A percentile compares a stretch with the other conserved stretches of the same genome.
Conservation (phyloP, 83 land plant genomes). For the Diphasiastrum complanatum region DNA sequence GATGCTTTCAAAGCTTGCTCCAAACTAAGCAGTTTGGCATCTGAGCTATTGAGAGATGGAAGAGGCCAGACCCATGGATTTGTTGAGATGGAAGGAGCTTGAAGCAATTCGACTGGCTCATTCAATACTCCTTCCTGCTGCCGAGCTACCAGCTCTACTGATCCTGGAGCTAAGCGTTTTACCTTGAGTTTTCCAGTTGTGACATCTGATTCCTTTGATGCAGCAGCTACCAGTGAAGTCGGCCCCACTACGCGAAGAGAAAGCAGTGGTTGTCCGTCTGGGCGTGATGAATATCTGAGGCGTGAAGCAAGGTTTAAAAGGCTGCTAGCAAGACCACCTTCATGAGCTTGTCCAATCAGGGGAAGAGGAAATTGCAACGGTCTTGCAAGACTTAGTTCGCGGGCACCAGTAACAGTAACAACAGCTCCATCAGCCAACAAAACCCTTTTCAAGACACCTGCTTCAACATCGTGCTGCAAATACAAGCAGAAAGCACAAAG, state of each 20-base stretch:
- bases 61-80: constrained; percentile 6
- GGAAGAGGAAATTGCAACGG: constrained; percentile 11
- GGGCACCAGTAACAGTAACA: constrained; percentile 39
- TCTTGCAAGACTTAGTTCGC: constrained; percentile 30
- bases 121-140: neutral
- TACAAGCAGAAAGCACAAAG: neutral
- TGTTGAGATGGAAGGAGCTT: neutral
- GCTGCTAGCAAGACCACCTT: neutral
- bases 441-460: constrained; percentile 51
- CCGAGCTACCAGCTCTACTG: constrained; percentile 13
- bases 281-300: constrained; percentile 25
- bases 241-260: constrained; percentile 34
- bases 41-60: constrained; percentile 24
- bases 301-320: constrained; percentile 11
- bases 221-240: constrained; percentile 27
- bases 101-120: neutral
- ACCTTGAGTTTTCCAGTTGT: constrained; percentile 4
- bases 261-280: neutral
- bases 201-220: constrained; percentile 1
- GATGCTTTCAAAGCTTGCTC: constrained; percentile 28
- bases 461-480: constrained; percentile 94
- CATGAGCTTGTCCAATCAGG: constrained; percentile 6
- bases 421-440: constrained; percentile 45
- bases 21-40: constrained; percentile 11
- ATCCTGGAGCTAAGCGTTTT: neutral